Evolutionary conservation across 2,329 filamentous ascomycete genomes (phyloP).

Genomic region (Penicillium sp.): DNA sequence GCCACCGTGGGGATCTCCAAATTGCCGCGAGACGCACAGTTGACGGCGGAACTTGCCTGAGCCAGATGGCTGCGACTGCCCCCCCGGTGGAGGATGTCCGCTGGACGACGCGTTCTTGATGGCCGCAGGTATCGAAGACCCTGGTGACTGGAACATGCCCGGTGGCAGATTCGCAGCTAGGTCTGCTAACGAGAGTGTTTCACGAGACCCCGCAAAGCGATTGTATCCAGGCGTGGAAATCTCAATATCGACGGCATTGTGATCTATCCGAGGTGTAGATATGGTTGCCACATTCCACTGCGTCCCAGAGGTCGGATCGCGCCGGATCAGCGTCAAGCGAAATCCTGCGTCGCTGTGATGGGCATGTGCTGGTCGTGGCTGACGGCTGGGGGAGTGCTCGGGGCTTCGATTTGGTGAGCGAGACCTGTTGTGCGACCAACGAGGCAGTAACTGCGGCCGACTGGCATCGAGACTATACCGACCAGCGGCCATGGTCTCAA

Average conservation of each 20-base stretch:
- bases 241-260: conserved; percentile 45
- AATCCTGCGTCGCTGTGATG: conserved; percentile 24
- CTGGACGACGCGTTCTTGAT: conserved; percentile 6
- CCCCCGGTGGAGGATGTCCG: not conserved
- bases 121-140: conserved; percentile 9
- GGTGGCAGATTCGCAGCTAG: conserved; percentile 22
- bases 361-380: conserved; percentile 6
- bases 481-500: conserved; percentile 17
- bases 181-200: conserved; percentile 30
- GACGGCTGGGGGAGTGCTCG: conserved; percentile 23
- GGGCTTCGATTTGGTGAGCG: conserved; percentile 22
- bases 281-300: conserved; percentile 73
- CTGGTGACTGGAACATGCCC: conserved; percentile 20
- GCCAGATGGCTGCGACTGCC: conserved; percentile 11
- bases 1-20: conserved; percentile 5
- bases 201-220: conserved; percentile 46
- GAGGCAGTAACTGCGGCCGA: conserved; percentile 22
- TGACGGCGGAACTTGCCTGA: conserved; percentile 30
- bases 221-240: conserved; percentile 56
- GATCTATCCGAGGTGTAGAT: conserved; percentile 34
- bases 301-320: conserved; percentile 60
- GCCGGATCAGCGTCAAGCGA: conserved; percentile 60
- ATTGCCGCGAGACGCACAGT: conserved; percentile 28
- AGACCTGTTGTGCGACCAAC: conserved; percentile 14
- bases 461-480: conserved; percentile 28